A percentile compares a stretch with the other conserved stretches of the same genome.
Conservation (phyloP, 1,284 basidiomycete genomes). For the Neonothopanus nambi region DNA sequence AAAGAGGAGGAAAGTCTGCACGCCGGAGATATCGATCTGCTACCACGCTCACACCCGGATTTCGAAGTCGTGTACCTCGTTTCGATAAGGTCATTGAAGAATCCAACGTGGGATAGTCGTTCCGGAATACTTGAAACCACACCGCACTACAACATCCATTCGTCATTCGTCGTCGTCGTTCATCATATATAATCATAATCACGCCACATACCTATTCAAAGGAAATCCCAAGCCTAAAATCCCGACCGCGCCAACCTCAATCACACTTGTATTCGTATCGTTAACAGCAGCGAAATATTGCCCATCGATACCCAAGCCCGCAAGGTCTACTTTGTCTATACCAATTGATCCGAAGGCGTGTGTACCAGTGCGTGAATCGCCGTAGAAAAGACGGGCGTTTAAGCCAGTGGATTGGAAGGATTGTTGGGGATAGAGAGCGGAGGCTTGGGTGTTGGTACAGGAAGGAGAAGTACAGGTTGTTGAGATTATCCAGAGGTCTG, state of each 20-base stretch:
- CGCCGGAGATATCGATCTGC: neutral
- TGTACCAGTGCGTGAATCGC: constrained; percentile 55
- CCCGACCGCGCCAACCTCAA: constrained; percentile 44
- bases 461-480: constrained; percentile 35
- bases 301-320: constrained; percentile 39
- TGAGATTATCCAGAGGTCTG: constrained; percentile 59
- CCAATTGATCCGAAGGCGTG: constrained; percentile 52
- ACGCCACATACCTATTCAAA: constrained; percentile 47
- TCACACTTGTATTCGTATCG: constrained; percentile 50
- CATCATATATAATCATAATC: too few relatives aligned
- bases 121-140: constrained; percentile 29
- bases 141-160: constrained; percentile 30
- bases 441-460: constrained; percentile 26
- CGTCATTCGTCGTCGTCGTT: too few relatives aligned
- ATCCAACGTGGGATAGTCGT: constrained; percentile 14
- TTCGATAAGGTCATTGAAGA: constrained; percentile 4
- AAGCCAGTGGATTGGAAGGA: constrained; percentile 39
- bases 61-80: constrained; percentile 6
- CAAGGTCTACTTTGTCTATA: constrained; percentile 43
- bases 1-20: neutral
- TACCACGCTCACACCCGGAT: neutral
- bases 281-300: constrained; percentile 57
- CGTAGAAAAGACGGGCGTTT: constrained; percentile 46
- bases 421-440: constrained; percentile 34
- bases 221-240: constrained; percentile 64